Evolutionary conservation across 2,329 filamentous ascomycete genomes (phyloP).

Genomic region (Colletotrichum salicis): DNA sequence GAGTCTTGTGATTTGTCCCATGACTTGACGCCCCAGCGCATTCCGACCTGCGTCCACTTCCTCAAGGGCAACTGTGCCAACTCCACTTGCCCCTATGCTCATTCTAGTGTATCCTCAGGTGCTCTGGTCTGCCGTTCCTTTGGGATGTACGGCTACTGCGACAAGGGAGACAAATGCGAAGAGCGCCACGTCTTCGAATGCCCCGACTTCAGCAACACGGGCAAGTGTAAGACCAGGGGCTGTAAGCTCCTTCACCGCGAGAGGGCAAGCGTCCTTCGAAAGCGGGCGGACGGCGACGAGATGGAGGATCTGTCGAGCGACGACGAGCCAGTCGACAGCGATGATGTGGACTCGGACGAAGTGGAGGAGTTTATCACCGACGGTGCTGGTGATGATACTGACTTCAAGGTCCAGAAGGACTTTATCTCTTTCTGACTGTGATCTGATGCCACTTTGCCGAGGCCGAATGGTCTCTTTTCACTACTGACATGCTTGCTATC

Average conservation of each 20-base stretch:
- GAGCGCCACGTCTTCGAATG: conserved; percentile 93
- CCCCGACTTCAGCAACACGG: conserved; percentile 93
- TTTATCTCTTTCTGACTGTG: conserved; percentile 59
- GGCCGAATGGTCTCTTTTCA: conserved; percentile 1
- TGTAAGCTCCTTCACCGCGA: conserved; percentile 91
- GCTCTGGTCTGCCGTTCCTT: conserved; percentile 87
- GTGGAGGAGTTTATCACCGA: conserved; percentile 72
- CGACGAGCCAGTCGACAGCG: conserved; percentile 76
- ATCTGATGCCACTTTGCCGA: conserved; percentile 27
- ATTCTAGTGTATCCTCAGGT: conserved; percentile 79
- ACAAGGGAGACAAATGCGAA: conserved; percentile 79
- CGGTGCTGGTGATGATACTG: conserved; percentile 63
- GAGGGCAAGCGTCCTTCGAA: conserved; percentile 82
- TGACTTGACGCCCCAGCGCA: conserved; percentile 83
- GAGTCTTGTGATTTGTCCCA: conserved; percentile 91
- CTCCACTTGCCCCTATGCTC: conserved; percentile 84
- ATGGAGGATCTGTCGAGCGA: conserved; percentile 81
- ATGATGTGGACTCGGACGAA: conserved; percentile 83
- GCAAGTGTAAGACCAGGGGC: conserved; percentile 80
- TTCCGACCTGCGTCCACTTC: conserved; percentile 90
- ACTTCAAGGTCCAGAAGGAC: conserved; percentile 68
- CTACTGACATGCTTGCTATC: conserved; percentile 35
- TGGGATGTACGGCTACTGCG: conserved; percentile 88
- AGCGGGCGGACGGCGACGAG: conserved; percentile 65
- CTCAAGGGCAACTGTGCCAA: conserved; percentile 91